These are phyloP conservation scores for Actinomortierella wolfii DNA, from an alignment of 371 early-diverging fungal species.

Conservation along the genomic window DNA sequence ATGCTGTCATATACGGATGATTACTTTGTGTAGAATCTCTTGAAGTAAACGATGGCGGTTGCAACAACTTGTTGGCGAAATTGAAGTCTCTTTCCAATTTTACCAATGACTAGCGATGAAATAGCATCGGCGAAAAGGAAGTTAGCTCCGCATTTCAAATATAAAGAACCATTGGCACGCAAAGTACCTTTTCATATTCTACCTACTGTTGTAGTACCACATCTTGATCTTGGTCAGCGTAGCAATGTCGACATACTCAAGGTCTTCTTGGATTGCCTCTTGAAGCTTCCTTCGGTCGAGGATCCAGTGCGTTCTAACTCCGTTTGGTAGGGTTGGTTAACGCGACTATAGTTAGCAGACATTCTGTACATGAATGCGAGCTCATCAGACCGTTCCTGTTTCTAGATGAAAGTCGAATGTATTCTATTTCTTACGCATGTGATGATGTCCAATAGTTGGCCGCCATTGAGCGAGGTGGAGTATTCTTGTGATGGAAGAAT, in stretches of 20 bases:
- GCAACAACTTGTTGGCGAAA: slow-evolving; percentile 85
- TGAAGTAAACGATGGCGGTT: slow-evolving; percentile 87
- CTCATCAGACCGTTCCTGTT: not conserved
- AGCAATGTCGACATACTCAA: slow-evolving; percentile 56
- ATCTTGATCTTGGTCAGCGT: slow-evolving; percentile 69
- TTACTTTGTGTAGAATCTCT: slow-evolving; percentile 87
- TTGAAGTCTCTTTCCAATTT: slow-evolving; percentile 74
- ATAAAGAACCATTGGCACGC: not conserved
- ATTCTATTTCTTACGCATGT: slow-evolving; percentile 55
- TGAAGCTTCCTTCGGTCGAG: slow-evolving; percentile 60
- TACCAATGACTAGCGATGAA: slow-evolving; percentile 67
- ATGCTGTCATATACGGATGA: too few relatives aligned
- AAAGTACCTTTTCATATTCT: not conserved
- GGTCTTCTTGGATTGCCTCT: slow-evolving; percentile 61
- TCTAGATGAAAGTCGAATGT: not conserved
- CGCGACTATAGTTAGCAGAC: not conserved
- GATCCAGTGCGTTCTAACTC: slow-evolving; percentile 67
- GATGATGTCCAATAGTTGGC: slow-evolving; percentile 80
- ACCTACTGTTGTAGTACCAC: slow-evolving; percentile 70
- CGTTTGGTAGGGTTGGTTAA: not conserved
- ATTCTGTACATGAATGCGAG: slow-evolving; percentile 2
- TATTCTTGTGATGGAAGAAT: too few relatives aligned
- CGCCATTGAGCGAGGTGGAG: slow-evolving; percentile 59
- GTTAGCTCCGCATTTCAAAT: not conserved
- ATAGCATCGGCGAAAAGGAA: too few relatives aligned